These are phyloP conservation scores for Coemansia reversa DNA, from an alignment of 192 early-diverging fungal species.

Conservation along the genomic window DNA sequence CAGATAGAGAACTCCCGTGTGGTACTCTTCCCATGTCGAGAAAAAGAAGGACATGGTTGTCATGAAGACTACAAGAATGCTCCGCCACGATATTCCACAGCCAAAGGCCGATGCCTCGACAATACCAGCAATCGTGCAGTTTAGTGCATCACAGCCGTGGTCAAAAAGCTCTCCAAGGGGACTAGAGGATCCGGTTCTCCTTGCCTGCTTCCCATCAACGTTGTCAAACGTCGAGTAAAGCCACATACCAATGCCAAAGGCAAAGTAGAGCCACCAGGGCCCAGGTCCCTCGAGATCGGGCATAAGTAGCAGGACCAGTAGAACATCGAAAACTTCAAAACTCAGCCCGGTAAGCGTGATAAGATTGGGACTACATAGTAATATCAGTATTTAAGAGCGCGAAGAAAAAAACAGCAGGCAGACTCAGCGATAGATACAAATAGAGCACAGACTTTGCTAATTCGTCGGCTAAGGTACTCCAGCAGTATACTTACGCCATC, in stretches of 20 bases:
- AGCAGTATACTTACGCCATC: slow-evolving; percentile 78
- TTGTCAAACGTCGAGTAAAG: slow-evolving; percentile 90
- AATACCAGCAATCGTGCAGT: slow-evolving; percentile 73
- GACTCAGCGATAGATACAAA: neutral
- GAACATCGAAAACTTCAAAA: slow-evolving; percentile 73
- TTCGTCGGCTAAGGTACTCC: neutral
- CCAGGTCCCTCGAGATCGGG: slow-evolving; percentile 69
- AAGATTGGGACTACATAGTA: slow-evolving; percentile 64
- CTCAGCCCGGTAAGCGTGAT: slow-evolving; percentile 79
- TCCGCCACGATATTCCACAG: slow-evolving; percentile 68
- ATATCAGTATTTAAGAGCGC: neutral
- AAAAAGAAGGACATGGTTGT: slow-evolving; percentile 78
- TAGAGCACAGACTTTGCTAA: too few species aligned
- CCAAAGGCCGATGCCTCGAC: slow-evolving; percentile 73
- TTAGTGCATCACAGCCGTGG: slow-evolving; percentile 84
- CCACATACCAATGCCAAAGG: slow-evolving; percentile 78
- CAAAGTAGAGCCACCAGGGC: slow-evolving; percentile 71
- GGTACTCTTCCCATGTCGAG: slow-evolving; percentile 89
- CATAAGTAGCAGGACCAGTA: slow-evolving; percentile 66
- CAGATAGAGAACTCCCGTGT: slow-evolving; percentile 81
- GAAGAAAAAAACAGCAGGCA: slow-evolving; percentile 1
- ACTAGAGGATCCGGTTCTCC: slow-evolving; percentile 72
- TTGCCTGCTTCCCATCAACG: slow-evolving; percentile 83
- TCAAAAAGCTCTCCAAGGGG: slow-evolving; percentile 85
- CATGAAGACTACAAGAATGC: slow-evolving; percentile 61